A percentile compares a stretch with the other conserved stretches of the same genome.
Evolutionary conservation across 2,329 filamentous ascomycete genomes (phyloP).

Genomic region (Lomentospora prolificans): DNA sequence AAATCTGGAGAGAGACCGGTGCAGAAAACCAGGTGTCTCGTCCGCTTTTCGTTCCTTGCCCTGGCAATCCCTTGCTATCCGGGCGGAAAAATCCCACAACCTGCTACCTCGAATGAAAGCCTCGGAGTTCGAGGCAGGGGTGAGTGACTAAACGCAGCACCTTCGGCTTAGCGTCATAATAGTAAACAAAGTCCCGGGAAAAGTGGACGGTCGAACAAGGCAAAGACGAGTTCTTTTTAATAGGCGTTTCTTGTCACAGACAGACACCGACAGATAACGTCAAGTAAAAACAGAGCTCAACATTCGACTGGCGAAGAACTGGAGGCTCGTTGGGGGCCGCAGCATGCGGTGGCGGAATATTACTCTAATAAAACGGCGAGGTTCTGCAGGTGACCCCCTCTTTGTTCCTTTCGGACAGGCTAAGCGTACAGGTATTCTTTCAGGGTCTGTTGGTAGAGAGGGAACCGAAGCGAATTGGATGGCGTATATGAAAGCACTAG

Average conservation of each 20-base stretch:
- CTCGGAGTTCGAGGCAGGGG: background rate
- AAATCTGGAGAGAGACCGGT: no score
- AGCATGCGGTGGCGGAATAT: background rate
- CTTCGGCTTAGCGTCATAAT: background rate
- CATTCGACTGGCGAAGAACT: background rate
- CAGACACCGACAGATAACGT: background rate
- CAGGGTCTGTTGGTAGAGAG: background rate
- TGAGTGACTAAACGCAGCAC: background rate
- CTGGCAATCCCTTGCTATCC: background rate
- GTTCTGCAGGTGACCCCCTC: background rate
- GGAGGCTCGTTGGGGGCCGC: background rate
- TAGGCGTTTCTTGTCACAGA: background rate
- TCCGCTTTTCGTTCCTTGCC: background rate
- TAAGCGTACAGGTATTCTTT: background rate
- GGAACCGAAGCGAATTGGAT: background rate
- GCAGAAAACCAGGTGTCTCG: background rate
- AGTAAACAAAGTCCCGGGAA: background rate
- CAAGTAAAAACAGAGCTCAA: background rate
- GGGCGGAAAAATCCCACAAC: background rate
- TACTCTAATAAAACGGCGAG: conserved; percentile 2
- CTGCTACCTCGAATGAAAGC: background rate
- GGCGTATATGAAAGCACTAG: background rate
- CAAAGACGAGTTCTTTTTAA: background rate
- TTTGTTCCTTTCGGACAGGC: background rate
- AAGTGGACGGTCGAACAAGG: background rate